Conservation (phyloP, 305 asterid genomes). For the Fraxinus baroniana region DNA sequence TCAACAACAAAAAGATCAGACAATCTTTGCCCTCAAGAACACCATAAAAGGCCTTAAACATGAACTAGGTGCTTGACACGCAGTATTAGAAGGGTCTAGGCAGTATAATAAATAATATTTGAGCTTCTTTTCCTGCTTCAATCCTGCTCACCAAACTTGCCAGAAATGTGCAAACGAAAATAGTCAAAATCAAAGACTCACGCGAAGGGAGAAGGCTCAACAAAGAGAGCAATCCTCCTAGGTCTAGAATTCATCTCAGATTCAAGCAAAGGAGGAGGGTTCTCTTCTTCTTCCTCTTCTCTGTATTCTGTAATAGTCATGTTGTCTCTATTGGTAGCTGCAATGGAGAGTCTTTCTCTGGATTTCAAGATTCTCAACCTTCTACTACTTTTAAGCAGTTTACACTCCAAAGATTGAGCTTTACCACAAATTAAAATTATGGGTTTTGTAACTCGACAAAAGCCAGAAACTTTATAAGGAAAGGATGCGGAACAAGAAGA, state of each 20-base stretch:
- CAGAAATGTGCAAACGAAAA: slow-evolving; percentile 7
- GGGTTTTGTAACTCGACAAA: slow-evolving; percentile 37
- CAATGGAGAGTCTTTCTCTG: slow-evolving; percentile 34
- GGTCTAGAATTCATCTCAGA: slow-evolving; percentile 63
- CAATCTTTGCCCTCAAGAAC: slow-evolving; percentile 3
- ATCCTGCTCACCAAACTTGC: not conserved
- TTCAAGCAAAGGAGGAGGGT: slow-evolving; percentile 58
- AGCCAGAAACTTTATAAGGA: slow-evolving; percentile 30
- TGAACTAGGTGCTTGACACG: not conserved
- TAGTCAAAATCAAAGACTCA: slow-evolving; percentile 41
- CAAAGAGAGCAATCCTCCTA: slow-evolving; percentile 90
- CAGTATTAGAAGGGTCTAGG: not conserved
- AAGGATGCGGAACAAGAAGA: slow-evolving; percentile 25
- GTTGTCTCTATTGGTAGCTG: slow-evolving; percentile 27
- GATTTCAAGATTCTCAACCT: slow-evolving; percentile 26
- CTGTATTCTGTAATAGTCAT: slow-evolving; percentile 53
- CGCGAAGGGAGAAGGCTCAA: slow-evolving; percentile 99
- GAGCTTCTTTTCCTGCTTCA: not conserved
- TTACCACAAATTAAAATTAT: slow-evolving; percentile 29
- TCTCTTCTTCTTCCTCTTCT: slow-evolving; percentile 31
- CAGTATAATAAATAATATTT: not conserved
- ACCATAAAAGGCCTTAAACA: not conserved
- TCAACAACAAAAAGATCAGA: not conserved
- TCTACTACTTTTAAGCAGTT: slow-evolving; percentile 10
- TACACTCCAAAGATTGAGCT: slow-evolving; percentile 36